Evolutionary conservation across 2,329 filamentous ascomycete species (phyloP), one percentile per base, ranked within the genome.

Genomic region (Boeremia exigua): DNA sequence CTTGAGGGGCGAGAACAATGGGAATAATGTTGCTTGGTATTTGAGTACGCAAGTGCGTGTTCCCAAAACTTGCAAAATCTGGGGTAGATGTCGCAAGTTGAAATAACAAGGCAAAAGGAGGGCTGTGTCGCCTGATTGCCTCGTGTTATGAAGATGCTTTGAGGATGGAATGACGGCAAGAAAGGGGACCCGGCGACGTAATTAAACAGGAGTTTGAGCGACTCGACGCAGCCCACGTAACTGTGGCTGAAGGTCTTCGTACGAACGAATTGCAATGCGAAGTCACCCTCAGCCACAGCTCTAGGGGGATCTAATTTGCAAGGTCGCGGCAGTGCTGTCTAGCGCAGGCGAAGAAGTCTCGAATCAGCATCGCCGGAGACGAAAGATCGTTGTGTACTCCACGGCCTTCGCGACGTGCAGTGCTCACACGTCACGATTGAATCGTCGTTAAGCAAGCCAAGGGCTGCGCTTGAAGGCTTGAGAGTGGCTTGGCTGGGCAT

Each of bases 401-500:
- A 37, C 58, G 32, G 56, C 29, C 12, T 33, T 33, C n/a, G 38
- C 23, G 37, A 50, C 53, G 53, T 29, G 51, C 60, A 42, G 56
- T 62, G 53, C 56, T 57, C 52, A 60, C 42, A 63, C 62, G 66
- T 68, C 66, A 68, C 57, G 19, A 57, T 43, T 56, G 44, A 19
- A 10, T 27, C 40, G 36, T 42, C 10, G 19, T 50, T 12, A 68
- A 68, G 66, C 61, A 59, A 63, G 54, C 56, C 54, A 54, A 58
- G 56, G 44, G 49, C 30, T 19, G n/a, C 23, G 59, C 60, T 65
- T 48, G 55, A 36, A 49, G 40, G 58, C 62, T 66, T 64, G 58
- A 61, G 55, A 36, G 29, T 27, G 29, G 28, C 54, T 57, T 57
- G 48, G 54, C 54, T 48, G 32, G 12, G 8, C 12, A 10, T 39